phyloP scores from a whole-genome alignment of 805 yeast genomes.

The Jamesozyma gamospora region DNA sequence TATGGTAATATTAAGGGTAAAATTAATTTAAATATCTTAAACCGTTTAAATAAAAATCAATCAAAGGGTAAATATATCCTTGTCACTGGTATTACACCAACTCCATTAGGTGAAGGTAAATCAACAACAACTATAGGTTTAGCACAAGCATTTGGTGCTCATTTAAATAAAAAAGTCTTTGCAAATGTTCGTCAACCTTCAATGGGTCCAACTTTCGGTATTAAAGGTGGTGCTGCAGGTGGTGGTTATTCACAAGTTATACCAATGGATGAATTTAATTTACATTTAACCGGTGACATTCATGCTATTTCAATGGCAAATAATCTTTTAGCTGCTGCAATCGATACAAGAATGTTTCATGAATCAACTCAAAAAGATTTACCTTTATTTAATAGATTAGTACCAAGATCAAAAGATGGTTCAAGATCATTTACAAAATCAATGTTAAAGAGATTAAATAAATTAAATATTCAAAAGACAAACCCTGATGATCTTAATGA shows the following conservation, averaged over 20 bases:
- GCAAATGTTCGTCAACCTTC: conserved; percentile 97
- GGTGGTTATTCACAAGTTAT: conserved; percentile 97
- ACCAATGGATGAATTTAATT: conserved; percentile 97
- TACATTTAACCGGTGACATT: conserved; percentile 94
- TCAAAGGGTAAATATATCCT: conserved; percentile 75
- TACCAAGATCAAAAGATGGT: conserved; percentile 60
- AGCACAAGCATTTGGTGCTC: conserved; percentile 95
- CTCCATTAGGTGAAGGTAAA: conserved; percentile 97
- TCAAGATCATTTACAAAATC: conserved; percentile 55
- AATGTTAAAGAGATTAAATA: conserved; percentile 55
- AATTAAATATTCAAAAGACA: conserved; percentile 59
- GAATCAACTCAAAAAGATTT: conserved; percentile 65
- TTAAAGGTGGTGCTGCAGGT: conserved; percentile 99
- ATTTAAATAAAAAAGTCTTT: conserved; percentile 67
- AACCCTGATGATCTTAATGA: conserved; percentile 63
- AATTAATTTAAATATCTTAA: conserved; percentile 52
- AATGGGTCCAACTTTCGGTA: conserved; percentile 98
- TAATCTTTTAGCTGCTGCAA: conserved; percentile 74
- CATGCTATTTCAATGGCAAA: conserved; percentile 80
- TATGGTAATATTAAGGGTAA: conserved; percentile 73
- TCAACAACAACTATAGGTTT: conserved; percentile 93
- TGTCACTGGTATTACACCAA: conserved; percentile 96
- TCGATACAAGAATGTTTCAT: conserved; percentile 80
- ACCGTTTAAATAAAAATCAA: conserved; percentile 41
- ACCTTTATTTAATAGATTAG: conserved; percentile 63